Conservation (phyloP, 2,329 filamentous ascomycete genomes). For the Rutstroemia sp. region DNA sequence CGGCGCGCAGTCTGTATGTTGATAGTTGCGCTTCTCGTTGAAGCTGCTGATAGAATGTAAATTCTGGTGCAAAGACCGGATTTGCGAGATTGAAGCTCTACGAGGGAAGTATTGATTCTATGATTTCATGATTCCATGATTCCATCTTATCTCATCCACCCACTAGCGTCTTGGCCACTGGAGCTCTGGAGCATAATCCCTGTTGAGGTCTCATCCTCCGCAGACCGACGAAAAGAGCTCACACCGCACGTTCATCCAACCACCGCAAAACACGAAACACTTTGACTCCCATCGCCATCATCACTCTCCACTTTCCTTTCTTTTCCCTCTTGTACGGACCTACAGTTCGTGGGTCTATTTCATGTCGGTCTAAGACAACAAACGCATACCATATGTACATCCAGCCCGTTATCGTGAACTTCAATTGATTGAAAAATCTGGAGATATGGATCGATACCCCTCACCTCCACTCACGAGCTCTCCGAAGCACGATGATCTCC, state of each 20-base stretch:
- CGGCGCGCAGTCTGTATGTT: no score
- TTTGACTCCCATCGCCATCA: not conserved
- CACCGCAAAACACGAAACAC: not conserved
- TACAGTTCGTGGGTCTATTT: not conserved
- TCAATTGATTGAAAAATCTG: not conserved
- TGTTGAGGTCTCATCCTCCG: no score
- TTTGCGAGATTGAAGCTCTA: no score
- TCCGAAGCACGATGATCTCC: constrained; percentile 5
- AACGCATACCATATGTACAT: not conserved
- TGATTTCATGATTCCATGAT: no score
- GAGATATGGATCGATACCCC: constrained; percentile 8
- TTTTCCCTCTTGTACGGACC: not conserved
- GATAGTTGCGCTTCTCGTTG: no score
- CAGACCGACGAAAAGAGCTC: no score
- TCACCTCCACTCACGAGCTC: constrained; percentile 15
- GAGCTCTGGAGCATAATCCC: no score
- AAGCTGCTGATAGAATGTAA: no score
- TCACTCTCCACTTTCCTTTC: not conserved
- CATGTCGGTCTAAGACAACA: not conserved
- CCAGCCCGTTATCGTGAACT: not conserved
- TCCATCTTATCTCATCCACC: no score
- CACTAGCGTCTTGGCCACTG: no score
- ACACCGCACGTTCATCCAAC: not conserved
- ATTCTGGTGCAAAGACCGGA: no score
- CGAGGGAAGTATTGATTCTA: no score